Evolutionary conservation across 1,284 basidiomycete genomes (phyloP).

Genomic region (Acaromyces ingoldii): DNA sequence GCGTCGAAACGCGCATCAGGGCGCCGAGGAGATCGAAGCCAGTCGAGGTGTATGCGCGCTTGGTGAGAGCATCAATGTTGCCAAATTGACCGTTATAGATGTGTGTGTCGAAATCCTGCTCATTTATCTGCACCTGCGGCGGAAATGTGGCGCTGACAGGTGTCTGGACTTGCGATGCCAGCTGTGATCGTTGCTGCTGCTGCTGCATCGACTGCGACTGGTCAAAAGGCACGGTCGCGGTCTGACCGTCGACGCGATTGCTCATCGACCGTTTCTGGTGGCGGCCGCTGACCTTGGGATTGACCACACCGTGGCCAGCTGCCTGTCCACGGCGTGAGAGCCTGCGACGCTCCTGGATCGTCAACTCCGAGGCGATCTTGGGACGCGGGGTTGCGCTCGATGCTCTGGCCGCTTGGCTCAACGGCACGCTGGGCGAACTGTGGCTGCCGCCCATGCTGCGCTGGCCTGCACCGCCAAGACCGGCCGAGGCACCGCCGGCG

Average conservation of each 20-base stretch:
- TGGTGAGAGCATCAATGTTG: constrained; percentile 7
- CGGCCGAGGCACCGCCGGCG: neutral
- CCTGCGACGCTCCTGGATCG: constrained; percentile 39
- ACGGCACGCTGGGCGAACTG: constrained; percentile 3
- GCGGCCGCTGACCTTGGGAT: neutral
- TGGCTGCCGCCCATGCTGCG: constrained; percentile 1
- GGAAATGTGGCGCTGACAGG: too few species aligned
- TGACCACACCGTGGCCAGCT: constrained; percentile 12
- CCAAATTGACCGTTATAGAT: neutral
- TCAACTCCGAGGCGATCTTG: constrained; percentile 14
- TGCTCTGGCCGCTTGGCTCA: constrained; percentile 2
- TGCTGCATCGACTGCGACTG: neutral
- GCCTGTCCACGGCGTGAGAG: constrained; percentile 22
- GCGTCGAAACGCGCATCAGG: constrained; percentile 68
- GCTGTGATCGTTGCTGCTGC: too few species aligned
- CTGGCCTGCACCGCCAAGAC: constrained; percentile 2
- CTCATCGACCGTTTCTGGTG: too few species aligned
- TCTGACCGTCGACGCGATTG: neutral
- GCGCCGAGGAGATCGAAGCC: constrained; percentile 85
- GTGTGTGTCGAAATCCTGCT: neutral
- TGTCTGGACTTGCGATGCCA: too few species aligned
- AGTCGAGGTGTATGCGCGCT: constrained; percentile 65
- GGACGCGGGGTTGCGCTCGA: constrained; percentile 4
- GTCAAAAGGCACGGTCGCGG: neutral
- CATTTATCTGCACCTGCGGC: too few species aligned